These are phyloP conservation scores for Fonsecaea erecta DNA, from an alignment of 2,329 filamentous ascomycete genomes.

Conservation along the genomic window DNA sequence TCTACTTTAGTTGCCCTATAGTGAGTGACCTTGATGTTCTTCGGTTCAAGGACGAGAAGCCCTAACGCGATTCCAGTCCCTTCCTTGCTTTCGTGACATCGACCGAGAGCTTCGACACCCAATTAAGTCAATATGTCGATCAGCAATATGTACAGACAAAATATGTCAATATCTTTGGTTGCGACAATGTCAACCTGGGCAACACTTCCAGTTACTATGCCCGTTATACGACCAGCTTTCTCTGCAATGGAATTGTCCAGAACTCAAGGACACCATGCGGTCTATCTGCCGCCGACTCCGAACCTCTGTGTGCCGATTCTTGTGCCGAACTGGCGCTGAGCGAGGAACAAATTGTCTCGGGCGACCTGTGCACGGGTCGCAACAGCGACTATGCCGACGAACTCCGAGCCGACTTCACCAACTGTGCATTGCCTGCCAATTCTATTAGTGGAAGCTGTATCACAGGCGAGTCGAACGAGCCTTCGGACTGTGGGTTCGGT, in stretches of 20 bases:
- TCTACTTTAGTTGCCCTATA: constrained; percentile 63
- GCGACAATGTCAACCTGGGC: constrained; percentile 73
- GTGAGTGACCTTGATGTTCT: constrained; percentile 55
- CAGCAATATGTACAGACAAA: constrained; percentile 77
- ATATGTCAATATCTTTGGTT: constrained; percentile 81
- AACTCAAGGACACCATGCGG: constrained; percentile 75
- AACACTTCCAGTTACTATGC: constrained; percentile 86
- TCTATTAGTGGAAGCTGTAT: constrained; percentile 79
- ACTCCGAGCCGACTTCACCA: constrained; percentile 89
- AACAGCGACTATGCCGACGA: constrained; percentile 70
- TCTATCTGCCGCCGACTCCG: constrained; percentile 66
- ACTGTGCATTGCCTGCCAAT: constrained; percentile 81
- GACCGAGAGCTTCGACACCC: constrained; percentile 74
- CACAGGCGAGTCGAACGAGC: constrained; percentile 76
- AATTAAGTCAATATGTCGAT: constrained; percentile 73
- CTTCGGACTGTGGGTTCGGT: constrained; percentile 82
- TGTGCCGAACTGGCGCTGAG: constrained; percentile 88
- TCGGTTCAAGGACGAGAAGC: constrained; percentile 31
- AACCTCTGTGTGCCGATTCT: constrained; percentile 83
- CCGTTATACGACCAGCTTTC: constrained; percentile 85
- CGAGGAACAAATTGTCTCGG: constrained; percentile 81
- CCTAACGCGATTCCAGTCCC: constrained; percentile 61
- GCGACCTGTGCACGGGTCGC: constrained; percentile 73
- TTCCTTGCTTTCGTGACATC: constrained; percentile 84
- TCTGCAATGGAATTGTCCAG: constrained; percentile 94